Evolutionary conservation across 768 basidiomycete species (phyloP), one percentile per base, ranked within the genome.

Genomic region (Panellus pusillus): DNA sequence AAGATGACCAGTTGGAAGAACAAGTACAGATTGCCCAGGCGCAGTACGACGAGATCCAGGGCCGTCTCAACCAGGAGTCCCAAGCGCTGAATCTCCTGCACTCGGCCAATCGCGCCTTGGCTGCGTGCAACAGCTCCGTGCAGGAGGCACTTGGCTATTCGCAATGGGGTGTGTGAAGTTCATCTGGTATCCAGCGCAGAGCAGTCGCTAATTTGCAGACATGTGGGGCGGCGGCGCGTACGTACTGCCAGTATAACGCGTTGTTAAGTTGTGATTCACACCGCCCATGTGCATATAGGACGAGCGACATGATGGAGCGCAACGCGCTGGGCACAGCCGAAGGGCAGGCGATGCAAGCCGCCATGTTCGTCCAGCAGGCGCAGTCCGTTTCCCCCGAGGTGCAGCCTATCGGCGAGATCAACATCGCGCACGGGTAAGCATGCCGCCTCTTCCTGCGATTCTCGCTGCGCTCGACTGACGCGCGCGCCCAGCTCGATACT

Each of bases 1-100:
- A 76, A 54, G 76, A 78, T 41, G 76, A 78, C 55, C 65, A 62
- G 19, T 65, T 77, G n/a, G 74, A 78, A 59, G 66, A 73, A 41
- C 64, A 73, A 36, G 60, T 76, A 15, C 58, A 65, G 15, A 63
- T 61, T 24, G 71, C 72, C 0, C 66, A 72, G 28, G 61, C 47
- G 20, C 56, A 61, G 9, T 68, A 77, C 55, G 70, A 73, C 37
- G 57, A 71, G 52, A 63, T 74, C 15, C 75, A 77, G 50, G 62
- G 57, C 18, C 57, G 54, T 5, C 52, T 78, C 7, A 74, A 74
- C 41, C 54, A 62, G n/a, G 74, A 77, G 63, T 74, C 70, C 39
- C 72, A 72, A 32, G 75, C 72, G 7, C 66, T 71, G 9, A 71
- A 73, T 48, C 54, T 77, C 6, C 64, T 79, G 17, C 64, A 67